These are phyloP conservation scores for Spathaspora arborariae DNA, from an alignment of 805 yeast species.

Conservation along the genomic window DNA sequence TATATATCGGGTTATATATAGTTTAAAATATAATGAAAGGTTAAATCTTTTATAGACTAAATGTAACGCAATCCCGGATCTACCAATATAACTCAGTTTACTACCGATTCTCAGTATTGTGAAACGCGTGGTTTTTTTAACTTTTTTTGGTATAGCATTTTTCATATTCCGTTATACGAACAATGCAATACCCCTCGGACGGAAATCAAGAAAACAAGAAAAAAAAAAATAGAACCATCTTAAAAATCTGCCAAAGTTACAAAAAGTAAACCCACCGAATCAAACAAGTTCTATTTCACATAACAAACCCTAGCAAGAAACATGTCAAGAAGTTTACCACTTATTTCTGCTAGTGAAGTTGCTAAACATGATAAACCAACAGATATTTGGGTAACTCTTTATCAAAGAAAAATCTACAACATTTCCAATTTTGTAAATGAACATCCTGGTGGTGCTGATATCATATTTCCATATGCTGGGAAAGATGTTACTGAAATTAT, in stretches of 20 bases:
- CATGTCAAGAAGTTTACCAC: conserved; percentile 42
- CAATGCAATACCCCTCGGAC: too few relatives aligned
- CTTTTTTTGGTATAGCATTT: too few relatives aligned
- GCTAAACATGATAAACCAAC: conserved; percentile 46
- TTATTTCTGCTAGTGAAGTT: conserved; percentile 53
- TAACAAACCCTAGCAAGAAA: not conserved
- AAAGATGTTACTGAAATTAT: conserved; percentile 67
- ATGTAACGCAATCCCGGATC: too few relatives aligned
- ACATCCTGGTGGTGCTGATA: conserved; percentile 67
- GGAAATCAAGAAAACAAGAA: too few relatives aligned
- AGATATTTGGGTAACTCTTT: conserved; percentile 79
- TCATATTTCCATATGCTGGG: conserved; percentile 57
- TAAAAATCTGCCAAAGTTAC: not conserved
- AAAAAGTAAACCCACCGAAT: not conserved
- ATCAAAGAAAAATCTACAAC: conserved; percentile 77
- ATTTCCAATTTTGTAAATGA: conserved; percentile 70
- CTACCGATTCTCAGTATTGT: too few relatives aligned
- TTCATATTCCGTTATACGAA: too few relatives aligned
- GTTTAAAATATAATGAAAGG: too few relatives aligned
- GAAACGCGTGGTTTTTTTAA: too few relatives aligned
- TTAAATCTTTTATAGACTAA: too few relatives aligned
- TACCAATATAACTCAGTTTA: too few relatives aligned
- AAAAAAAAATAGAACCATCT: not conserved
- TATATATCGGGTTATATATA: not conserved
- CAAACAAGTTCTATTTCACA: not conserved